Percentiles rank a stretch among this genome's conserved stretches.
phyloP scores from a whole-genome alignment of 2,329 filamentous ascomycete species.

The Westerdykella aurantiaca region DNA sequence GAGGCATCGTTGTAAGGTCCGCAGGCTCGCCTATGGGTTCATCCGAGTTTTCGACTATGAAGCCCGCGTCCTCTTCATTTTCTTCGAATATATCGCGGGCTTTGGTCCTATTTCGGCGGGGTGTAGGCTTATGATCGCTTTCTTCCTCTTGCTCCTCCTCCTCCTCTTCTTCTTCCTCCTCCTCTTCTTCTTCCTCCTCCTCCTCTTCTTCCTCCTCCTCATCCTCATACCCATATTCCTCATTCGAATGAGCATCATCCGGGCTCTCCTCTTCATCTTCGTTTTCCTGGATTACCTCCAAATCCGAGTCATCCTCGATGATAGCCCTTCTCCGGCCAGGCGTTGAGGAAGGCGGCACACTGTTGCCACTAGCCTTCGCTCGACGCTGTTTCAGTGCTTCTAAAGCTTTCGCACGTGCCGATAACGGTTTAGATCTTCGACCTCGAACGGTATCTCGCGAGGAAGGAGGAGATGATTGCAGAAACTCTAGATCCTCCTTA shows the following conservation, averaged over 20 bases:
- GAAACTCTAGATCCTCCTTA: slow-evolving; percentile 43
- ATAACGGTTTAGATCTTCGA: slow-evolving; percentile 23
- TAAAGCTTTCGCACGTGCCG: slow-evolving; percentile 38
- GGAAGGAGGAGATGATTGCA: slow-evolving; percentile 31
- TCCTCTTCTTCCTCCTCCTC: slow-evolving; percentile 22
- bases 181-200: slow-evolving; percentile 2
- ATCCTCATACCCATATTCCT: no score
- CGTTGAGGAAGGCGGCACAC: slow-evolving; percentile 21
- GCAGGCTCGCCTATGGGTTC: slow-evolving; percentile 50
- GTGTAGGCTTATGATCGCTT: slow-evolving; percentile 1
- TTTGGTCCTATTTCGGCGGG: slow-evolving; percentile 10
- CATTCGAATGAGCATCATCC: not conserved
- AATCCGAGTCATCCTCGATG: slow-evolving; percentile 17
- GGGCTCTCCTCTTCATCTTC: slow-evolving; percentile 15
- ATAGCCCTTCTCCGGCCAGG: slow-evolving; percentile 18
- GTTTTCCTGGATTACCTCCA: slow-evolving; percentile 32
- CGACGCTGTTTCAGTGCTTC: slow-evolving; percentile 41
- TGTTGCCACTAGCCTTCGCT: slow-evolving; percentile 23
- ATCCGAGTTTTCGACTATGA: slow-evolving; percentile 58
- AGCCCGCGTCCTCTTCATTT: slow-evolving; percentile 57
- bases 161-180: slow-evolving; percentile 13
- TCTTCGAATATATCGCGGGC: slow-evolving; percentile 45
- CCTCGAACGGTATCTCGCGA: slow-evolving; percentile 18
- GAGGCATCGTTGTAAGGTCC: slow-evolving; percentile 54
- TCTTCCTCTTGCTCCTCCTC: slow-evolving; percentile 9